Evolutionary conservation across 2,329 filamentous ascomycete species (phyloP).

Genomic region (Pestalotiopsis sp.): DNA sequence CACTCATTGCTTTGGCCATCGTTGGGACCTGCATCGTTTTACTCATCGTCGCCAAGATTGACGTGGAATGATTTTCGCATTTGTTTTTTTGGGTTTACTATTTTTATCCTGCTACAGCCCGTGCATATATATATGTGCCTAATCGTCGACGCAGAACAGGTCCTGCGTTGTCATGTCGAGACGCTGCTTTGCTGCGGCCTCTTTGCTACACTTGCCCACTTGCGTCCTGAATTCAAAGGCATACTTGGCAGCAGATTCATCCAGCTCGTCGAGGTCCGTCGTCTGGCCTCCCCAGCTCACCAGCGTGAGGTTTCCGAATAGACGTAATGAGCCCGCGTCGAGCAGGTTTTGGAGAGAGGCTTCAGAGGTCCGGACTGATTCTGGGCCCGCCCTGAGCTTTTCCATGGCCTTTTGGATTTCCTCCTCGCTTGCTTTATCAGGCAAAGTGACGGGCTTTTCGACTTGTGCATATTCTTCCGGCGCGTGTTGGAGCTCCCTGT

Average conservation of each 20-base stretch:
- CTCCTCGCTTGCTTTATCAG: slow-evolving; percentile 28
- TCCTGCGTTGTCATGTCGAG: slow-evolving; percentile 52
- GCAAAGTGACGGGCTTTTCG: slow-evolving; percentile 21
- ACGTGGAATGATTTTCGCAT: slow-evolving; percentile 24
- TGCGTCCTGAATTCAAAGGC: slow-evolving; percentile 60
- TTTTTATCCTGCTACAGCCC: background rate
- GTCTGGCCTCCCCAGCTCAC: slow-evolving; percentile 66
- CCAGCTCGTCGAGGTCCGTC: slow-evolving; percentile 43
- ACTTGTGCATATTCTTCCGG: slow-evolving; percentile 67
- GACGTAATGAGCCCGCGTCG: slow-evolving; percentile 43
- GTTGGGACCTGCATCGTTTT: slow-evolving; percentile 68
- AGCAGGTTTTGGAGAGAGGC: slow-evolving; percentile 55
- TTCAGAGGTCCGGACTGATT: slow-evolving; percentile 44
- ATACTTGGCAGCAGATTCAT: slow-evolving; percentile 53
- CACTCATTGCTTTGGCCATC: slow-evolving; percentile 63
- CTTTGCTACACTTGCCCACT: slow-evolving; percentile 67
- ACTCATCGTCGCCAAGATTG: slow-evolving; percentile 51
- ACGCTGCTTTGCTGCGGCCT: slow-evolving; percentile 30
- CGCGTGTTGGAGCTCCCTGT: slow-evolving; percentile 72
- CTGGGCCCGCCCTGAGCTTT: slow-evolving; percentile 25
- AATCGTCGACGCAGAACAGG: slow-evolving; percentile 63
- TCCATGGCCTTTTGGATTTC: slow-evolving; percentile 29
- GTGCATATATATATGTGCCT: background rate
- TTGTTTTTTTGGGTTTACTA: background rate
- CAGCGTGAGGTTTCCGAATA: slow-evolving; percentile 55